Evolutionary conservation across 345 rosid species (phyloP), one percentile per base, ranked within the genome.

Genomic region (Eutrema japonicum): DNA sequence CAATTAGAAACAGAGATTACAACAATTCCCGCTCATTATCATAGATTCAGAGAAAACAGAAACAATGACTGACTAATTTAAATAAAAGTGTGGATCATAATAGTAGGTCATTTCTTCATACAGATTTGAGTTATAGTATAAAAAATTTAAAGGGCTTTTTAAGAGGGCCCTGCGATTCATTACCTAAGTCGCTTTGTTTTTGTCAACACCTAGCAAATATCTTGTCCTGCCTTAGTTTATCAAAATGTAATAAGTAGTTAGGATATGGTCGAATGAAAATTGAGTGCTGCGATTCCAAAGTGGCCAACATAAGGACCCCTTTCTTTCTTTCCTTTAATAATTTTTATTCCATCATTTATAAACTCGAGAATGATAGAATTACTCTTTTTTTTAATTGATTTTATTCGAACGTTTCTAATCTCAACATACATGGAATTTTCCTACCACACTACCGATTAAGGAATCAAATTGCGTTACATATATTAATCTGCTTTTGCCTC

Each of bases 251-350:
- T 63, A 35, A 72, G 52, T 32, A n/a, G 63, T 42, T 42, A 11
- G 42, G 6, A 62, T 63, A 52, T 72, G 12, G 64, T 63, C 63
- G 54, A 33, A 42, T 72, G 76, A 63, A 43, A 63, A 42, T 63
- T 37, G 64, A 72, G 63, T 61, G 61, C 51, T 71, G 36, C 13
- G 7, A 18, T 71, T 50, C 36, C 52, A 16, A 61, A 61, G 68
- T 53, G 76, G 70, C 64, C 76, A 72, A 72, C 70, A 63, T 10
- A 14, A 32, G 47, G 70, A 42, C 64, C 54, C 38, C 12, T 46
- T 14, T 55, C 38, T 12, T 62, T 35, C 0, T 33, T 64, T 36
- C 26, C 29, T 29, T 29, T 35, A 1, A 6, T 73, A 13, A 45
- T 14, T 9, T 22, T 71, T 29, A 29, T 71, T 29, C 7, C 30